Evolutionary conservation across 2,329 filamentous ascomycete genomes (phyloP), one percentile per base, ranked within the genome.

Genomic region (Lachnellula subtilissima): DNA sequence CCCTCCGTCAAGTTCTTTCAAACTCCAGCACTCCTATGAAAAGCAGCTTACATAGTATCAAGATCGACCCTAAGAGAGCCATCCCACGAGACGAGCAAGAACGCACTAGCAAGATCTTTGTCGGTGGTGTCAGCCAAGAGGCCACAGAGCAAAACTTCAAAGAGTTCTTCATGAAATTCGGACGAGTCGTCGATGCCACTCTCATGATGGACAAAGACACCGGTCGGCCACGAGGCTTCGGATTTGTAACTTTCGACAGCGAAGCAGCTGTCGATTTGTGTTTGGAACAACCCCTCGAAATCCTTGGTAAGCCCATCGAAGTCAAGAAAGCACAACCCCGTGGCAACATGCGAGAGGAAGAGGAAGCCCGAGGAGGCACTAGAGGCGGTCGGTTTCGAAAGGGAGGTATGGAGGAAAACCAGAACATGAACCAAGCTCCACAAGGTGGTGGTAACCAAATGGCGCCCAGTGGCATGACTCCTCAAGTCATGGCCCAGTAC

Each of bases 121-220:
- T 99, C 22, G 94, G 94, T 35, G 94, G 94, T 68, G 94, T 99
- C 55, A 96, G 90, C 72, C 94, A 97, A 75, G 94, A 99, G 68
- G 94, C 93, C 0, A 97, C 91, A 1, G 94, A 99, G 68, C 87
- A 92, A 60, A 91, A 97, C 70, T 99, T 99, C 72, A 91, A 91
- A 69, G 87, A 94, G 58, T 99, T 96, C 75, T 99, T 99, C 75
- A 91, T 89, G 68, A 90, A 96, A 69, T 99, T 97, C 67, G 94
- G 94, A 28, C 87, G 93, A 59, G 94, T 99, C 19, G 87, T 99
- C 40, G 94, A 99, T 74, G 94, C 94, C 2, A 99, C 94, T 0
- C 84, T 99, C 2, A 99, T 99, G 94, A 99, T 99, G 86, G 94
- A 99, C 72, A 99, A 99, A 75, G 94, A 99, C 72, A 99, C 94